Evolutionary conservation across 1,284 basidiomycete species (phyloP), one percentile per base, ranked within the genome.

Genomic region (Ustilago loliicola): DNA sequence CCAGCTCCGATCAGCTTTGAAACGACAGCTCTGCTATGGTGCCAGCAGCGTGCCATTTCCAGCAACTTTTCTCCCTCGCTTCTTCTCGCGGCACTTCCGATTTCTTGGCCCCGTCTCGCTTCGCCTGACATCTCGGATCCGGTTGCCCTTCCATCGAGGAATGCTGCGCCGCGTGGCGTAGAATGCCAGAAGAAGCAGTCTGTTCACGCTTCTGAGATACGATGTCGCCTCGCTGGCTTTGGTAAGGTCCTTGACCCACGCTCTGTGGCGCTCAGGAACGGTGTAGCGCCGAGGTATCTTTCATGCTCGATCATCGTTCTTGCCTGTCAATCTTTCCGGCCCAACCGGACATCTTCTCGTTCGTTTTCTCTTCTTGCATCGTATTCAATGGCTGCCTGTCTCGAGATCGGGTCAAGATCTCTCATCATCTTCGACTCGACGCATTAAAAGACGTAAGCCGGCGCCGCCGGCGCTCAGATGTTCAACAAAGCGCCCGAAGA

Each of bases 51-150:
- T 45, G n/a, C 42, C 21, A 45, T 45, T 45, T 45, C 42, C 19
- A 45, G 42, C 8, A 21, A 21, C 19, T 45, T 21, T 21, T 45
- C 42, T 17, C 10, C n/a, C n/a, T 21, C 17, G 11, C 56, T 27
- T 15, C n/a, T 50, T 29, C 48, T 50, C 25, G 25, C 48, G 10
- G 23, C 25, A 27, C 15, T 50, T 50, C 48, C 25, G 25, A 15
- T 27, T 50, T 21, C 25, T 27, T 50, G 48, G 17, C n/a, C n/a
- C 48, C 15, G 48, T 10, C 48, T 27, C 48, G 48, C 48, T 29
- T 50, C 48, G 27, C 48, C 17, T 27, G n/a, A 50, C 23, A 29
- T 25, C 27, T 50, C 48, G 48, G 48, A 50, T 50, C 48, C 48
- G 48, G 25, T 50, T 15, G 10, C 25, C n/a, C 29, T 29, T 29